These are phyloP conservation scores for Alternaria sp. DNA, from an alignment of 2,329 filamentous ascomycete genomes.

Conservation along the genomic window DNA sequence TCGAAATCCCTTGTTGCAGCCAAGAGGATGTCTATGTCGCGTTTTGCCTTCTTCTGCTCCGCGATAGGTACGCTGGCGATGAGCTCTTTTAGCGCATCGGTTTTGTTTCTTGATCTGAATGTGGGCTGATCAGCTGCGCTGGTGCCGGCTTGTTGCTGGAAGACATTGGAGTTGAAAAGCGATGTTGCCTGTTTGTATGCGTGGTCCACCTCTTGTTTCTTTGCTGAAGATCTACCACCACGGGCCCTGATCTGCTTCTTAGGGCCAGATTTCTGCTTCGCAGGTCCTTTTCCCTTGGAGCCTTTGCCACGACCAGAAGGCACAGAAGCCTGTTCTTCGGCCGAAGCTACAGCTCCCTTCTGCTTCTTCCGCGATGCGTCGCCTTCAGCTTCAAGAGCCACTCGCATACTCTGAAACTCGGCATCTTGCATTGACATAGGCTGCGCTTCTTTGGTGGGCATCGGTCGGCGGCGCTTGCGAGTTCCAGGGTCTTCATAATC, in stretches of 20 bases:
- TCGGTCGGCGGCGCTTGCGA: conserved; percentile 21
- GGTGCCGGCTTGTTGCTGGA: conserved; percentile 37
- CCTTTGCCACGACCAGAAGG: conserved; percentile 1
- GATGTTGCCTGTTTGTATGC: conserved; percentile 23
- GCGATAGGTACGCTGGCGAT: conserved; percentile 36
- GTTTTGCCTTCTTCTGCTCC: too few species aligned
- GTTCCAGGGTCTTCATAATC: conserved; percentile 3
- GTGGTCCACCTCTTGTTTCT: too few species aligned
- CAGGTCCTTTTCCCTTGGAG: conserved; percentile 10
- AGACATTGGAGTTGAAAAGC: conserved; percentile 41
- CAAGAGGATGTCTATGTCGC: too few species aligned
- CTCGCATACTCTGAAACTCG: conserved; percentile 37
- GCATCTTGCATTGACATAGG: conserved; percentile 31
- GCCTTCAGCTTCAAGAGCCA: conserved; percentile 31
- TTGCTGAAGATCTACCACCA: neutral
- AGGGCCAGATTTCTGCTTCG: conserved; percentile 6
- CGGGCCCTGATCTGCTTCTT: neutral
- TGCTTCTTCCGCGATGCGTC: conserved; percentile 37
- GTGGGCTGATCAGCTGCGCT: conserved; percentile 32
- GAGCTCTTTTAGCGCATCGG: conserved; percentile 49
- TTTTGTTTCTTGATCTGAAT: conserved; percentile 32
- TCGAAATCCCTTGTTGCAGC: too few species aligned
- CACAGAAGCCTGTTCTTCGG: neutral
- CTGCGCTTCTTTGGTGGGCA: conserved; percentile 21
- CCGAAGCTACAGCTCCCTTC: neutral